Evolutionary conservation across 352 stramenopile genomes (phyloP).

Genomic region (Poterioochromonas sp.): DNA sequence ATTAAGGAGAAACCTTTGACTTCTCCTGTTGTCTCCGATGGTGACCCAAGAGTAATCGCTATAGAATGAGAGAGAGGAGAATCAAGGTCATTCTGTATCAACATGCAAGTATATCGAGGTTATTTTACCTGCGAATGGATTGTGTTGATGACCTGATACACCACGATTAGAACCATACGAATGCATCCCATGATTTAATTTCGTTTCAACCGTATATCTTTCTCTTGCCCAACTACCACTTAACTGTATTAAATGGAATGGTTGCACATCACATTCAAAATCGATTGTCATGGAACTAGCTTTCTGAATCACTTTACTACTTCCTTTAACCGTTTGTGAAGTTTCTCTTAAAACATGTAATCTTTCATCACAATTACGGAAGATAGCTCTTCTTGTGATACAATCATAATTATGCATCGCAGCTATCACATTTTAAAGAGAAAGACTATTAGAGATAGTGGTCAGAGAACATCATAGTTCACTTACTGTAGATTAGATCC

Average conservation of each 20-base stretch:
- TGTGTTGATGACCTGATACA: constrained; percentile 1
- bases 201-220: not conserved
- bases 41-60: not conserved
- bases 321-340: not conserved
- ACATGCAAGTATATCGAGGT: not conserved
- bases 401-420: constrained; percentile 1
- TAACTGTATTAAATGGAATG: not conserved
- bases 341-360: too few relatives aligned
- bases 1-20: not conserved
- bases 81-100: not conserved
- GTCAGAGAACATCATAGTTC: not conserved
- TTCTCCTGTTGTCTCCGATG: constrained; percentile 4
- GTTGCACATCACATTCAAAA: not conserved
- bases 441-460: not conserved
- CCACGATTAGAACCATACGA: not conserved
- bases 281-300: not conserved
- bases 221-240: constrained; percentile 4
- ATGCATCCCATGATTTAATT: constrained; percentile 3
- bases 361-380: not conserved
- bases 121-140: constrained; percentile 16
- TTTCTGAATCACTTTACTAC: constrained; percentile 17
- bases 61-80: not conserved
- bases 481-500: constrained; percentile 13
- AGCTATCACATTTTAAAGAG: not conserved
- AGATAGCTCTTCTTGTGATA: constrained; percentile 1